Conservation (phyloP, 805 yeast species). For the Maudiozyma pseudohumilis region DNA sequence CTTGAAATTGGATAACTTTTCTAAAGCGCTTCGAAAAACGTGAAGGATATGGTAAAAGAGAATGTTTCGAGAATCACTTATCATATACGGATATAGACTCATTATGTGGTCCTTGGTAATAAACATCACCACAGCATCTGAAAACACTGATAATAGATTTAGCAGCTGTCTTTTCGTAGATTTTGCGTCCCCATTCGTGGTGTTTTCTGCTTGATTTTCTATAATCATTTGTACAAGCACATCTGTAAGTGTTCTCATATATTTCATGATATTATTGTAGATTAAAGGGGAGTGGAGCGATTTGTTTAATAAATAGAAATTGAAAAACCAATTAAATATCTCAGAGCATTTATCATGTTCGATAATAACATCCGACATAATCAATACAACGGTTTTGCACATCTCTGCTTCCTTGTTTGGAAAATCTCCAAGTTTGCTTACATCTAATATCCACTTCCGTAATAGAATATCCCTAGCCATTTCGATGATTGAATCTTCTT, state of each 20-base stretch:
- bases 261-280: conserved; percentile 6
- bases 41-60: conserved; percentile 40
- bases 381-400: conserved; percentile 17
- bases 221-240: conserved; percentile 21
- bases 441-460: conserved; percentile 30
- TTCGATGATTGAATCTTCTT: conserved; percentile 47
- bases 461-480: conserved; percentile 32
- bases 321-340: conserved; percentile 40
- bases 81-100: conserved; percentile 54
- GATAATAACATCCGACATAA: conserved; percentile 33
- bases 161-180: conserved; percentile 4
- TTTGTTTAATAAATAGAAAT: conserved; percentile 33
- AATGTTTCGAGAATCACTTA: conserved; percentile 38
- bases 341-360: conserved; percentile 33
- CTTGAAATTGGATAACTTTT: conserved; percentile 36
- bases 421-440: conserved; percentile 6
- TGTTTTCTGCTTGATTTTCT: conserved; percentile 25
- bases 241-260: conserved; percentile 14
- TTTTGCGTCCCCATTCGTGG: conserved; percentile 5
- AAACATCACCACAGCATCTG: conserved; percentile 42
- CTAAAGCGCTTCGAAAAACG: conserved; percentile 43
- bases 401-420: conserved; percentile 8
- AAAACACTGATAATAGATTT: conserved; percentile 42
- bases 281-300: conserved; percentile 12
- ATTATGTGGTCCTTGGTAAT: conserved; percentile 58